Percentiles rank a stretch among this genome's conserved stretches.
Evolutionary conservation across 2,329 filamentous ascomycete genomes (phyloP).

Genomic region (Penicillium capsulatum): DNA sequence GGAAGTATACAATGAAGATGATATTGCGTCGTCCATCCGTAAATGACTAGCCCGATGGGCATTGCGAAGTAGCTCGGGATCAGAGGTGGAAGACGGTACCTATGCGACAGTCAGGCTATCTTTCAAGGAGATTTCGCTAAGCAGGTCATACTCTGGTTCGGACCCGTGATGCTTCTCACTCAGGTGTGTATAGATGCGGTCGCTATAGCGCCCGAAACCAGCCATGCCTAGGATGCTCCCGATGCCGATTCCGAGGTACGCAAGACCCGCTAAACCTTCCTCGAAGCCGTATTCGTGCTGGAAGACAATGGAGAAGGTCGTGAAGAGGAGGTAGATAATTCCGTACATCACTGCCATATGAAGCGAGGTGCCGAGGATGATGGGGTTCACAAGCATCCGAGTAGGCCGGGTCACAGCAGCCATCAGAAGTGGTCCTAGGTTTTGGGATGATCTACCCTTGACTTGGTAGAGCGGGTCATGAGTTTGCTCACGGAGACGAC

Average conservation of each 20-base stretch:
- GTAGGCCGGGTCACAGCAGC: neutral
- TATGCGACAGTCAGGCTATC: neutral
- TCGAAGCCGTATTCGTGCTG: neutral
- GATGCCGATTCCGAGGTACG: neutral
- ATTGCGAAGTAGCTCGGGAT: neutral
- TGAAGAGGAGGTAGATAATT: neutral
- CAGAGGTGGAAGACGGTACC: neutral
- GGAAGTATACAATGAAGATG: neutral
- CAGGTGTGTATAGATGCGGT: neutral
- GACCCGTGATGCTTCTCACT: neutral
- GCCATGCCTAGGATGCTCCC: neutral
- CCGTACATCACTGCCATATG: neutral
- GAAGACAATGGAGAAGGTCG: neutral
- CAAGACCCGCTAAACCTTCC: neutral
- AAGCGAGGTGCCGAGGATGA: neutral
- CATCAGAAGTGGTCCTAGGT: neutral
- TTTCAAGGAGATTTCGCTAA: neutral
- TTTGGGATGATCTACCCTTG: neutral
- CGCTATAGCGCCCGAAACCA: neutral
- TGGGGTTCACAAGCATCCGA: neutral
- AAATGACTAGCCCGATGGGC: neutral
- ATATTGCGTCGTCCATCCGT: neutral
- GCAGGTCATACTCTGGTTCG: neutral
- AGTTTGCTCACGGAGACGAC: constrained; percentile 26
- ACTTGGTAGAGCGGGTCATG: constrained; percentile 13